A percentile compares a stretch with the other conserved stretches of the same genome.
Conservation (phyloP, 2,329 filamentous ascomycete genomes). For the Colletotrichum spinosum region DNA sequence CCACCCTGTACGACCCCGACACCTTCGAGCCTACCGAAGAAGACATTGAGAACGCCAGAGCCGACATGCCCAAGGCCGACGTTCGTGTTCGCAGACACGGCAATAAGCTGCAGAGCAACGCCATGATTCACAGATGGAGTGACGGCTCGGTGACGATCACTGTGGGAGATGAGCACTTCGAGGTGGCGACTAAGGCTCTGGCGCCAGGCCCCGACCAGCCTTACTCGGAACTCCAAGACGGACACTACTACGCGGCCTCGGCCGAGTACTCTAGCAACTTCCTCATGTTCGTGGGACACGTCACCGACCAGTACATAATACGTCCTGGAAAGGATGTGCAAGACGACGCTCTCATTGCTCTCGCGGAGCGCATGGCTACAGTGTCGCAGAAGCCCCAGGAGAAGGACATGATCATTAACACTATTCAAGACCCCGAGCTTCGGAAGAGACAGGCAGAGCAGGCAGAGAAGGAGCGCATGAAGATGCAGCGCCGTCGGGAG, state of each 20-base stretch:
- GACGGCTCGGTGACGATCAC: slow-evolving; percentile 82
- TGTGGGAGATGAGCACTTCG: slow-evolving; percentile 81
- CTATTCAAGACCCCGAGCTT: slow-evolving; percentile 80
- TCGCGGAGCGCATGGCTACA: slow-evolving; percentile 75
- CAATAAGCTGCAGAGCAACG: slow-evolving; percentile 78
- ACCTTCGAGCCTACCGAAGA: slow-evolving; percentile 72
- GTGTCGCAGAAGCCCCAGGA: slow-evolving; percentile 68
- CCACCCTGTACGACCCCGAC: slow-evolving; percentile 73
- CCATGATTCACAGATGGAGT: slow-evolving; percentile 80
- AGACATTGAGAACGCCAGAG: slow-evolving; percentile 63
- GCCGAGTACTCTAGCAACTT: slow-evolving; percentile 76
- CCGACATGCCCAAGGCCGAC: slow-evolving; percentile 71
- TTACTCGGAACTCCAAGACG: slow-evolving; percentile 76
- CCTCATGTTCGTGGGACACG: slow-evolving; percentile 79
- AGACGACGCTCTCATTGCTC: slow-evolving; percentile 76
- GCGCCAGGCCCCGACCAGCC: slow-evolving; percentile 70
- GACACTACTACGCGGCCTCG: slow-evolving; percentile 80
- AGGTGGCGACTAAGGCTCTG: slow-evolving; percentile 76
- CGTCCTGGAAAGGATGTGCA: slow-evolving; percentile 74
- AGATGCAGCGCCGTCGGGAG: slow-evolving; percentile 74
- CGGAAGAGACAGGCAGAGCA: slow-evolving; percentile 79
- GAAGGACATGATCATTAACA: slow-evolving; percentile 75
- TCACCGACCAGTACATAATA: slow-evolving; percentile 78
- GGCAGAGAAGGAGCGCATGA: slow-evolving; percentile 79
- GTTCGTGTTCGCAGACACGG: slow-evolving; percentile 77